Percentiles rank a stretch among this genome's conserved stretches.
Conservation (phyloP, 768 basidiomycete genomes). For the Leccinum olivaceopallidum region DNA sequence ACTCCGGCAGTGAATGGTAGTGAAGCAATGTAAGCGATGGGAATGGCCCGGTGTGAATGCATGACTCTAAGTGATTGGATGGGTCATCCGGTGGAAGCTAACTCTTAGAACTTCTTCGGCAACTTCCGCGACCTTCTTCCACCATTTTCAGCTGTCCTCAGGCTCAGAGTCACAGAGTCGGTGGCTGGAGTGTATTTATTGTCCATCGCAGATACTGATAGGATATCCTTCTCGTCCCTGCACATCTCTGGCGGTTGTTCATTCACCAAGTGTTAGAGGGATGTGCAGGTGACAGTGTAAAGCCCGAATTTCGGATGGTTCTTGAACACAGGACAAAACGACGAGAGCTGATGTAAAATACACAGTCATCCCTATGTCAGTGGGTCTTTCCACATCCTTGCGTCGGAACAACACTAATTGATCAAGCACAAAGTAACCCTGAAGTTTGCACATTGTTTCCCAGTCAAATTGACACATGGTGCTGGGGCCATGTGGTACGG, state of each 20-base stretch:
- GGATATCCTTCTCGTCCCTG: background rate
- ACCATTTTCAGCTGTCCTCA: background rate
- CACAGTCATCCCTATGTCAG: background rate
- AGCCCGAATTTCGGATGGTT: no score
- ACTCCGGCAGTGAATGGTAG: background rate
- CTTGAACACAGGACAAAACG: no score
- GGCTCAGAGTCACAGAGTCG: no score
- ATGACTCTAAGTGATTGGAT: no score
- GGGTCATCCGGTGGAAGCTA: no score
- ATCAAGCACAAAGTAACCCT: background rate
- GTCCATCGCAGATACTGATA: no score
- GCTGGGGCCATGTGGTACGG: background rate
- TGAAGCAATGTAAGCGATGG: background rate
- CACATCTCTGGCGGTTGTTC: background rate
- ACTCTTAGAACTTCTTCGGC: background rate
- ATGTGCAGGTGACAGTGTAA: background rate
- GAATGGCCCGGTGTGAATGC: background rate
- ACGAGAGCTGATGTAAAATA: no score
- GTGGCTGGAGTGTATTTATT: no score
- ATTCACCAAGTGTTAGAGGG: background rate
- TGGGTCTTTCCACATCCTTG: background rate
- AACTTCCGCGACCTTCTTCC: background rate
- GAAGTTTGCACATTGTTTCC: background rate
- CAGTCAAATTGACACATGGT: background rate
- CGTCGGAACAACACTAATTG: background rate